Conservation (phyloP, 2,329 filamentous ascomycete genomes). For the Penicillium italicum region DNA sequence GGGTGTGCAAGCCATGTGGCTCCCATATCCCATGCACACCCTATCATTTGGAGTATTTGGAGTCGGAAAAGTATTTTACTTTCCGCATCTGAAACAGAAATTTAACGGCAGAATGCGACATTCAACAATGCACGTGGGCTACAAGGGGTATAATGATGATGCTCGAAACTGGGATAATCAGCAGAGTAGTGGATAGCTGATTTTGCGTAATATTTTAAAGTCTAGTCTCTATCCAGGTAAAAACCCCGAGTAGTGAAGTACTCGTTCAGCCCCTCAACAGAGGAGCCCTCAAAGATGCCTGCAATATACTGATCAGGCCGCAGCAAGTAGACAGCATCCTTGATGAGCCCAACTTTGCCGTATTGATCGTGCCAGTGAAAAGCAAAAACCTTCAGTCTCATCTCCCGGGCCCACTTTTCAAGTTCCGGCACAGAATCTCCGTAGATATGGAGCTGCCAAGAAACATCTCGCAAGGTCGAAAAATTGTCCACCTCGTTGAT, state of each 20-base stretch:
- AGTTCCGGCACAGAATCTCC: constrained; percentile 15
- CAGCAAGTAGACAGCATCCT: constrained; percentile 29
- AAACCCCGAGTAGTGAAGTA: constrained; percentile 20
- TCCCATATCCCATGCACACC: neutral
- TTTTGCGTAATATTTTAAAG: neutral
- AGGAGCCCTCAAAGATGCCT: constrained; percentile 16
- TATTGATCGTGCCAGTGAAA: constrained; percentile 28
- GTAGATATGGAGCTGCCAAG: constrained; percentile 36
- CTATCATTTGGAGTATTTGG: neutral
- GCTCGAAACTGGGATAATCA: neutral
- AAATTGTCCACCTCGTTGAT: constrained; percentile 27
- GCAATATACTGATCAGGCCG: constrained; percentile 34
- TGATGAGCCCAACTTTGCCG: constrained; percentile 20
- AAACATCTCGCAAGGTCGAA: constrained; percentile 22
- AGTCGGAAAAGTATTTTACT: neutral
- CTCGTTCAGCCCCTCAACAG: constrained; percentile 20
- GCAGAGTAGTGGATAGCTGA: neutral
- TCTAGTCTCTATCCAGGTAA: neutral
- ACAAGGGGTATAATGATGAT: neutral
- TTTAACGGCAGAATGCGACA: neutral
- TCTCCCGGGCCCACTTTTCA: constrained; percentile 25
- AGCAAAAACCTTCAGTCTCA: constrained; percentile 15
- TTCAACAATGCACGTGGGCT: neutral
- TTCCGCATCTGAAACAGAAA: neutral
- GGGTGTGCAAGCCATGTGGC: neutral